Evolutionary conservation across 306 rosid genomes (phyloP), one percentile per base, ranked within the genome.

Genomic region (Psophocarpus tetragonolobus): DNA sequence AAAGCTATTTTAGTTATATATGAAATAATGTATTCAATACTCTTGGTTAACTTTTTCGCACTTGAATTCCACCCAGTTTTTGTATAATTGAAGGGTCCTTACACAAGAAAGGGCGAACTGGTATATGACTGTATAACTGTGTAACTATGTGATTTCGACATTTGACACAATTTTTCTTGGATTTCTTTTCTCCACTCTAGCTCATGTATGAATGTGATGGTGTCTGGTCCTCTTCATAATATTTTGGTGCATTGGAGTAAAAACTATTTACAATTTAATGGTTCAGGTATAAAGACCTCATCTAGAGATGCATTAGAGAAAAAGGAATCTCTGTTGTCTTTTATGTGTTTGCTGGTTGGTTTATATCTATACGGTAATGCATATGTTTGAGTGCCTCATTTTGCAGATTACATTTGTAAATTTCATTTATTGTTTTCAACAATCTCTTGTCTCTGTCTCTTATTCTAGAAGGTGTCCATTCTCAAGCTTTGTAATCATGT

Each of bases 21-120:
- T n/a, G n/a, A 65, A 72, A 39, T 20, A 9, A 20, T 14, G 9
- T 77, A 32, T 36, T 17, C 30, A 27, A 4, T 56, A 13, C 69
- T 64, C 33, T 26, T 11, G 58, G 42, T 73, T 62, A 78, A 41
- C 69, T 39, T 68, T 21, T 36, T 78, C 50, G 17, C 58, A n/a
- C 60, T 58, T 67, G 56, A 54, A 47, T 75, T 85, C 71, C 71
- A 78, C 77, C 82, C 74, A 64, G 77, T 85, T 77, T 75, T 45
- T 80, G 68, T 75, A 75, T 75, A 47, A 74, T 61, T 84, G 85
- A 80, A 58, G 87, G 80, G 80, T 76, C 82, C 73, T 81, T 86
- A 60, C 73, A 12, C 81, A 65, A 73, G 69, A 73, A 69, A 32
- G 83, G 79, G 81, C 71, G 72, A 78, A 79, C 74, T 77, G 71